These are phyloP conservation scores for Dictyostelium firmibasis DNA, from an alignment of 78 protist genomes.

Conservation along the genomic window DNA sequence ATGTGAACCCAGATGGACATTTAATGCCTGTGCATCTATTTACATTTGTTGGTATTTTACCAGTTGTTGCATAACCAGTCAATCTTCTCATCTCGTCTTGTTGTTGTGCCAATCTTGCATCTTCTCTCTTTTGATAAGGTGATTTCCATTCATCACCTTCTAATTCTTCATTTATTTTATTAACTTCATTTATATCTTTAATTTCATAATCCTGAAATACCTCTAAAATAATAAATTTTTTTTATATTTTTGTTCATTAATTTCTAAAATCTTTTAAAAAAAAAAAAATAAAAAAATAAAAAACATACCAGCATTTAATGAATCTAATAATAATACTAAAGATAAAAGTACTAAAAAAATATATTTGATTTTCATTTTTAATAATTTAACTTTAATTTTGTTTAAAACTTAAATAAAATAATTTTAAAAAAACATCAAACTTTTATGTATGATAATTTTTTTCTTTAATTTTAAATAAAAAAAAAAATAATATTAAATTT, in stretches of 20 bases:
- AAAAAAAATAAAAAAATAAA: neutral
- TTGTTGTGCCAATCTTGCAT: neutral
- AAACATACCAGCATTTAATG: neutral
- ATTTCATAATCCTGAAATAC: neutral
- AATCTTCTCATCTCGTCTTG: neutral
- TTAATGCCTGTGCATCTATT: neutral
- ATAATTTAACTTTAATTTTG: too few relatives aligned
- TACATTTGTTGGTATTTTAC: neutral
- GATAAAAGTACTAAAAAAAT: neutral
- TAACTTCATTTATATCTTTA: neutral
- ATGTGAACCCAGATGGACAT: conserved; percentile 2
- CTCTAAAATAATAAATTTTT: neutral
- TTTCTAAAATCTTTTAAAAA: neutral
- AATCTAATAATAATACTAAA: neutral
- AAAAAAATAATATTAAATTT: neutral
- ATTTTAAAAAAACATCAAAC: too few relatives aligned
- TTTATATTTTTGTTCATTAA: too few relatives aligned
- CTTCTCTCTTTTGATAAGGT: conserved; percentile 6
- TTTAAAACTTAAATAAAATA: too few relatives aligned
- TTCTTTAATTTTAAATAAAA: too few relatives aligned
- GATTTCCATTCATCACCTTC: conserved; percentile 5
- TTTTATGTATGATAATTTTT: too few relatives aligned
- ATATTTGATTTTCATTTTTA: neutral
- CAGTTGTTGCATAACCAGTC: neutral
- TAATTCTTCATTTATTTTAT: neutral